Evolutionary conservation across 1,139 yeast species (phyloP), one percentile per base, ranked within the genome.

Genomic region (Ogataea hybrid): DNA sequence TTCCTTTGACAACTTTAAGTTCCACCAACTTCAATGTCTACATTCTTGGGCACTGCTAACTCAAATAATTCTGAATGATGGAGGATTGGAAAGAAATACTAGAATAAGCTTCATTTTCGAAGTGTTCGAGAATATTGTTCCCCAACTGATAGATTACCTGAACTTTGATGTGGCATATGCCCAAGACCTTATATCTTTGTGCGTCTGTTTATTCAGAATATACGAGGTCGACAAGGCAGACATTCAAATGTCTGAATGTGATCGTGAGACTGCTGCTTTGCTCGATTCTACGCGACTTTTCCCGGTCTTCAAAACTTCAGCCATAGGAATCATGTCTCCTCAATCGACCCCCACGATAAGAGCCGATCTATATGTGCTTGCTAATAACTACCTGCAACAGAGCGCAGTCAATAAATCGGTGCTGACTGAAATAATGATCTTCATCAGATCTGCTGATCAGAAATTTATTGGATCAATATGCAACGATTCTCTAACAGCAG

Each of bases 31-130:
- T 35, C 67, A 73, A 7, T 79, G 83, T 44, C 65, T 90, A 22
- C 85, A 81, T 54, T 77, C 95, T 0, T 90, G 97, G 97, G 81
- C 84, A 25, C 84, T 83, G 52, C 64, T 89, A 41, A 80, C 87
- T 28, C 86, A 87, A 49, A 79, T 88, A 4, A 64, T 88, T 37
- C 79, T 86, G 6, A 71, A 79, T 14, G 92, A 84, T 56, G 73
- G 79, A 3, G 65, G 67, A 15, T 52, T 77, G 47, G 59, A 62
- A 5, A 55, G 68, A 0, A 58, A 63, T 9, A 67, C 67, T 18
- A 70, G 81, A 40, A 69, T 77, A 0, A 76, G 79, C 37, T 84
- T 90, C 53, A 79, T 88, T 42, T 64, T 87, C 28, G 95, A 85
- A 54, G 78, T 86, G 3, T 79, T 89, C 52, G 94, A 88, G 54